phyloP scores from a whole-genome alignment of 208 protist species.

The Angomonas deanei region DNA sequence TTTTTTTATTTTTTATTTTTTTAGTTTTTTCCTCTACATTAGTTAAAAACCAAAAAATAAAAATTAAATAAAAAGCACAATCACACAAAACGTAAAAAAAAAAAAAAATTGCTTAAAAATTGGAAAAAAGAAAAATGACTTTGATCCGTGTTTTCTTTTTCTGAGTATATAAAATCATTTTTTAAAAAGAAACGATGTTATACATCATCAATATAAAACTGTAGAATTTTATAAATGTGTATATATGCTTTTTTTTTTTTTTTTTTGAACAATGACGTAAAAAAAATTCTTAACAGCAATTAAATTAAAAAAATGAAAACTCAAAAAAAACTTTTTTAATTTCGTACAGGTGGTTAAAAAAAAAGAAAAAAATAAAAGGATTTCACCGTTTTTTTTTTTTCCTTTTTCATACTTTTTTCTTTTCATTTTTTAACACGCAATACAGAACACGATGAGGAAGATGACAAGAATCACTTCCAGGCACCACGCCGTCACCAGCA shows the following conservation, averaged over 20 bases:
- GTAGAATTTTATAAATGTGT: too few relatives aligned
- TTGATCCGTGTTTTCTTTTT: background rate
- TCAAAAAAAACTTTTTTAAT: too few relatives aligned
- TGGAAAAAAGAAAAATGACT: conserved; percentile 2
- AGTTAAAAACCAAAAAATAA: conserved; percentile 12
- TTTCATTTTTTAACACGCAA: conserved; percentile 4
- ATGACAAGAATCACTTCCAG: conserved; percentile 17
- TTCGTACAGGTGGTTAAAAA: too few relatives aligned
- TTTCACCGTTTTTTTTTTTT: conserved; percentile 3
- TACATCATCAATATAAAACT: background rate
- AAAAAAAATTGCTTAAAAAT: background rate
- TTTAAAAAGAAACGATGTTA: conserved; percentile 9
- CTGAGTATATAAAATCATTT: background rate
- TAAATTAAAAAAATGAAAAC: background rate
- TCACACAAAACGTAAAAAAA: background rate
- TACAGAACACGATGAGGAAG: conserved; percentile 2
- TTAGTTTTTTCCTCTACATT: background rate
- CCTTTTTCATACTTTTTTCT: too few relatives aligned
- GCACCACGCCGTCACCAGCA: conserved; percentile 33
- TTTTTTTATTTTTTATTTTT: conserved; percentile 2
- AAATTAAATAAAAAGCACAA: background rate
- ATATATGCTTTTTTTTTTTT: background rate
- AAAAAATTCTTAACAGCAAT: background rate
- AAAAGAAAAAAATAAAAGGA: background rate
- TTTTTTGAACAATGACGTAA: background rate